Conservation (phyloP, 2,329 filamentous ascomycete species). For the Emericellopsis cladophorae region DNA sequence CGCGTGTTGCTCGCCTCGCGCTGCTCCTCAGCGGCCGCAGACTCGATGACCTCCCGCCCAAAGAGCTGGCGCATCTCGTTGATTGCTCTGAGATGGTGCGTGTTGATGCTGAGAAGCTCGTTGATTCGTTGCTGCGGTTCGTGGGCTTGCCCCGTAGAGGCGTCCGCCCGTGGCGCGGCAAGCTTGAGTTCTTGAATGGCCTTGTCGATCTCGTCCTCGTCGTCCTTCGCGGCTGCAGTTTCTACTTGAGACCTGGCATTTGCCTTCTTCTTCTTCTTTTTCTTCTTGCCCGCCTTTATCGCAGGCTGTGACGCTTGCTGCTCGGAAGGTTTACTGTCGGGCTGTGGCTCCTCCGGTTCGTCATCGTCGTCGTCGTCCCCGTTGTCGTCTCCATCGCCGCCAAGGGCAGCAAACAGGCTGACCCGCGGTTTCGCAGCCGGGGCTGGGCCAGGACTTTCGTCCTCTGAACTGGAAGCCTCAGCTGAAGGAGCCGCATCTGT, state of each 20-base stretch:
- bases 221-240: constrained; percentile 8
- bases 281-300: constrained; percentile 23
- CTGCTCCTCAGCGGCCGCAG: constrained; percentile 32
- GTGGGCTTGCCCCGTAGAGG: constrained; percentile 4
- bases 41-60: constrained; percentile 44
- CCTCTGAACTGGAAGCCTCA: constrained; percentile 15
- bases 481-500: constrained; percentile 5
- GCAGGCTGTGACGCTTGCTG: constrained; percentile 12
- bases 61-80: constrained; percentile 75
- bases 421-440: constrained; percentile 22
- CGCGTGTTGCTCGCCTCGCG: constrained; percentile 21
- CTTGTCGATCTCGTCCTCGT: constrained; percentile 42
- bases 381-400: constrained; percentile 26
- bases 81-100: constrained; percentile 66
- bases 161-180: constrained; percentile 4
- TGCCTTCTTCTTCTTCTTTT: constrained; percentile 22
- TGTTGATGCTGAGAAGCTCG: constrained; percentile 36
- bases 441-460: constrained; percentile 16
- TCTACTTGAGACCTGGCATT: constrained; percentile 9
- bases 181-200: constrained; percentile 37
- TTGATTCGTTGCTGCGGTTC: constrained; percentile 14
- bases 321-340: constrained; percentile 10
- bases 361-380: constrained; percentile 21
- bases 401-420: constrained; percentile 41
- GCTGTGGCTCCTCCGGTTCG: constrained; percentile 6